Evolutionary conservation across 164 flowering plant genomes (phyloP), one percentile per base, ranked within the genome.

Genomic region (Malania oleifera): DNA sequence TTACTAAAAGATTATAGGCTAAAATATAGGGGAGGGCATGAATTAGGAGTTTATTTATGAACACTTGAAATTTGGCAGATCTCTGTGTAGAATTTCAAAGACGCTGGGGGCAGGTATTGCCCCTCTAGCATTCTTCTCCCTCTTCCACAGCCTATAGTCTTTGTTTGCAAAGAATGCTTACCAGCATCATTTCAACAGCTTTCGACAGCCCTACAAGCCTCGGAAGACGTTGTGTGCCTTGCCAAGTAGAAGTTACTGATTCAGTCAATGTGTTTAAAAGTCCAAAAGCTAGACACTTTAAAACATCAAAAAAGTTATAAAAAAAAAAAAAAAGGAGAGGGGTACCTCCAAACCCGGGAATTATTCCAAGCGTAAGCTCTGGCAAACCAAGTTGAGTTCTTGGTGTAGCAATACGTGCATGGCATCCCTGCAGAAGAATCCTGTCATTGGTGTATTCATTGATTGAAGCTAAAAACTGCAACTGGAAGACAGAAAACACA

Each of bases 171-270:
- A 28, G 27, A 23, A 73, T 24, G 31, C 78, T 73, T 78, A 91
- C 99, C 87, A 86, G 65, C 88, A 95, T 89, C 79, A 95, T 85
- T 55, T 91, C 96, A 71, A 88, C 60, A 58, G 95, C 95, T 67
- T 84, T 88, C 64, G 89, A 52, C 54, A 87, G 57, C 53, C 99
- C 99, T 13, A 89, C 61, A 44, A 95, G 91, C 79, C 99, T 82
- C 62, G 99, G 99, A 77, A 95, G 96, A 44, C 89, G 89, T 65
- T 95, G 99, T 29, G 99, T 91, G 38, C 99, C 99, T 95, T 68
- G n/a, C 27, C 55, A 64, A 52, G 38, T 13, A 69, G 28, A 14
- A 64, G 68, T 3, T 37, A 10, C 22, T 14, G 23, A 43, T 60
- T 31, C 19, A 57, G 15, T 41, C 10, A 35, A 53, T 15, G 14